Evolutionary conservation across 2,329 filamentous ascomycete genomes (phyloP).

Genomic region (Septoria linicola): DNA sequence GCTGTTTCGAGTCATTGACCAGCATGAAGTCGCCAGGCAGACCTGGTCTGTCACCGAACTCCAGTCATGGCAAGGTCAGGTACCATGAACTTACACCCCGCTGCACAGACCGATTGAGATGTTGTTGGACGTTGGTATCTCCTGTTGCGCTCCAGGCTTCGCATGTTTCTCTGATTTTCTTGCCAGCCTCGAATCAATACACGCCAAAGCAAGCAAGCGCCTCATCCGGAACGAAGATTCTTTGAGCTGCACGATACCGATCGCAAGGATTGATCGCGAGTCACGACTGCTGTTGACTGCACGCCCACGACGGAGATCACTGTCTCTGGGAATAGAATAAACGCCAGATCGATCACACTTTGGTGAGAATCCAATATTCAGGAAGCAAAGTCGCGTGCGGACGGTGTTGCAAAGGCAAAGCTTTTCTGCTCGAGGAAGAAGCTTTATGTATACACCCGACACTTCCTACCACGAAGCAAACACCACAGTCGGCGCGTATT

Average conservation of each 20-base stretch:
- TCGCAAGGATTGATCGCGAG: background rate
- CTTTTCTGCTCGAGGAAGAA: background rate
- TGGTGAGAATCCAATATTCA: too few relatives aligned
- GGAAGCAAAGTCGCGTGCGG: too few relatives aligned
- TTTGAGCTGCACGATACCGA: background rate
- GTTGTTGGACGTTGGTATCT: background rate
- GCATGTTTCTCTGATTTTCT: background rate
- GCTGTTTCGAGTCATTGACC: background rate
- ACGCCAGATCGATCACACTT: background rate
- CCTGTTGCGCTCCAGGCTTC: too few relatives aligned
- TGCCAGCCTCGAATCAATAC: background rate
- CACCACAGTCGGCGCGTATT: background rate
- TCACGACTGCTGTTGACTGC: background rate
- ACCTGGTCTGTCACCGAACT: background rate
- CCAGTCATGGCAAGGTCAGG: background rate
- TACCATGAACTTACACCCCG: background rate
- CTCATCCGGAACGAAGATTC: background rate
- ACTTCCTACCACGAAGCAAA: background rate
- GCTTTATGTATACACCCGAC: background rate
- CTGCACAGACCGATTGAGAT: background rate
- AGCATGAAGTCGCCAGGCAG: background rate
- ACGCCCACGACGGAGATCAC: background rate
- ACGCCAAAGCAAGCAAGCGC: background rate
- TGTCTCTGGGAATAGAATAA: background rate
- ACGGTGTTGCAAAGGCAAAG: too few relatives aligned